phyloP scores from a whole-genome alignment of 2,329 filamentous ascomycete genomes.

The Cucurbitaria berberidis region DNA sequence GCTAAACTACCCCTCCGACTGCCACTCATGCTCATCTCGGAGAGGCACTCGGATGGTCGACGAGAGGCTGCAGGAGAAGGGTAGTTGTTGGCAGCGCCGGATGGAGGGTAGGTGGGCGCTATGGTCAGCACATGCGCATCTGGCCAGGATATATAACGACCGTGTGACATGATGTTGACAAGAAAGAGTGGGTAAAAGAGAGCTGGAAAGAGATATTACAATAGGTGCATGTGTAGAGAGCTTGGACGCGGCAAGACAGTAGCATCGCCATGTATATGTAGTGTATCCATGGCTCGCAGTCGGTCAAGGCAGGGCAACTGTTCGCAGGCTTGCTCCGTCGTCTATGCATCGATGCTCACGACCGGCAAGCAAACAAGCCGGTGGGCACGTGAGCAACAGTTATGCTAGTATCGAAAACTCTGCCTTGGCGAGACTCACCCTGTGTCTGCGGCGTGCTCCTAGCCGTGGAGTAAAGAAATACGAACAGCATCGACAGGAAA shows the following conservation, averaged over 20 bases:
- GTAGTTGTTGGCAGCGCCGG: conserved; percentile 42
- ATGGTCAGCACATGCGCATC: conserved; percentile 43
- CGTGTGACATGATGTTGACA: conserved; percentile 39
- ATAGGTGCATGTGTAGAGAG: conserved; percentile 31
- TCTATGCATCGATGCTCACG: conserved; percentile 33
- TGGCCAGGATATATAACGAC: conserved; percentile 44
- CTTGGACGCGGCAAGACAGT: conserved; percentile 31
- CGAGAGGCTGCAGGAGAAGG: conserved; percentile 42
- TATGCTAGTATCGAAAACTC: conserved; percentile 29
- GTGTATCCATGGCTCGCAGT: conserved; percentile 12
- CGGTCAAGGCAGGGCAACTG: conserved; percentile 14
- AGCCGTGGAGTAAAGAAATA: conserved; percentile 17
- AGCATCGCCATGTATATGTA: conserved; percentile 45
- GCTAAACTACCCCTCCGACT: conserved; percentile 44
- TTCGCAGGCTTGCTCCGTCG: conserved; percentile 14
- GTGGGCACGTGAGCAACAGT: conserved; percentile 27
- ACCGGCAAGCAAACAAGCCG: conserved; percentile 36
- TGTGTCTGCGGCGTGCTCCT: conserved; percentile 38
- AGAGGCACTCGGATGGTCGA: conserved; percentile 41
- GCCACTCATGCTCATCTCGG: conserved; percentile 34
- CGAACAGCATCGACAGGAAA: conserved; percentile 15
- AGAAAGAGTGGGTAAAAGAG: conserved; percentile 12
- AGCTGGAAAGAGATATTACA: conserved; percentile 38
- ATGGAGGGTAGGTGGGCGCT: conserved; percentile 46
- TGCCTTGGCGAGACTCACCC: conserved; percentile 38